phyloP scores from a whole-genome alignment of 306 rosid genomes.

The Cyclanthera cordifolia region DNA sequence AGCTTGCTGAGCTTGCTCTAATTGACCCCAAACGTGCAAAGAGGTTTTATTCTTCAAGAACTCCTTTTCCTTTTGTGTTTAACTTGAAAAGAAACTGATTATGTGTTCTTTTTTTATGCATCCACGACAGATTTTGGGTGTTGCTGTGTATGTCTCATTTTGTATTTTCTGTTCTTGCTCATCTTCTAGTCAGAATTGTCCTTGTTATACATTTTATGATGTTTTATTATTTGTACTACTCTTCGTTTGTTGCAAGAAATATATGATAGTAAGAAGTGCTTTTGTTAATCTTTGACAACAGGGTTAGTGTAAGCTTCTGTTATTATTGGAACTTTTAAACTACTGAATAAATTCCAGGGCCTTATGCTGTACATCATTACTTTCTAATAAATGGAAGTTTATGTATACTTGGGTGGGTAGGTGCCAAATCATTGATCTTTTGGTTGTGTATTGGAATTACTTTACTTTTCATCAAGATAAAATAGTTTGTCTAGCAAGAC shows the following conservation, averaged over 20 bases:
- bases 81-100: no score
- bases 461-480: background rate
- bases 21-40: conserved; percentile 95
- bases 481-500: background rate
- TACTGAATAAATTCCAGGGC: background rate
- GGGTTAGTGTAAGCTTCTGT: background rate
- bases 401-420: background rate
- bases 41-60: conserved; percentile 34
- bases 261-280: background rate
- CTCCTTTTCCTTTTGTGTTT: no score
- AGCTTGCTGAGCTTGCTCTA: conserved; percentile 84
- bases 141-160: no score
- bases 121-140: no score
- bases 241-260: no score
- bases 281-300: background rate
- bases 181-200: no score
- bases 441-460: background rate
- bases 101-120: no score
- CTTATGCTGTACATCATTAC: background rate
- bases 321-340: background rate
- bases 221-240: no score
- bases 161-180: no score
- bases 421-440: background rate
- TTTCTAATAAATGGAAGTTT: background rate
- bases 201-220: no score